phyloP scores from a whole-genome alignment of 1,284 basidiomycete genomes.

The Fomes fomentarius region DNA sequence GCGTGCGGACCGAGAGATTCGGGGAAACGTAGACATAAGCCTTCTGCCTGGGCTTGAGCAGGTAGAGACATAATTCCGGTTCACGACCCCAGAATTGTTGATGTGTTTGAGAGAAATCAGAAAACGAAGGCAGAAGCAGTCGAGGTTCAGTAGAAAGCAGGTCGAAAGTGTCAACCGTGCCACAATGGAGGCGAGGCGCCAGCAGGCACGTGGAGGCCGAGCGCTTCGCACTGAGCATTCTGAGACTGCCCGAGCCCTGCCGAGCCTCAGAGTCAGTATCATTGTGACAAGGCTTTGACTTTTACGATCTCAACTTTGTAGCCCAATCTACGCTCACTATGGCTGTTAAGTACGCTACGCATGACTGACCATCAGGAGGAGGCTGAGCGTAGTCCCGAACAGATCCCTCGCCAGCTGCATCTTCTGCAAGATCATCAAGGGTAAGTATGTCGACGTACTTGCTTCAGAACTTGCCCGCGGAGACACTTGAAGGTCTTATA shows the following conservation, averaged over 20 bases:
- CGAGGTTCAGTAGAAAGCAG: too few relatives aligned
- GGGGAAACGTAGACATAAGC: constrained; percentile 65
- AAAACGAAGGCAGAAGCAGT: neutral
- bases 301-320: too few relatives aligned
- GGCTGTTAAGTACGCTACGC: constrained; percentile 15
- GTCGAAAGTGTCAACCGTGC: too few relatives aligned
- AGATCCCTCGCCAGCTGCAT: constrained; percentile 54
- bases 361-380: too few relatives aligned
- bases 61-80: constrained; percentile 14
- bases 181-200: too few relatives aligned
- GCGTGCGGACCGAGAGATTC: constrained; percentile 60
- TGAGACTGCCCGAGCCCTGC: too few relatives aligned
- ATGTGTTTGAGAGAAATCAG: neutral
- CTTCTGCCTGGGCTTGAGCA: constrained; percentile 30
- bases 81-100: too few relatives aligned
- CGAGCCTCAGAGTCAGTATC: too few relatives aligned
- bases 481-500: too few relatives aligned
- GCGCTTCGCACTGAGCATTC: too few relatives aligned
- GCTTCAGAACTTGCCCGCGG: neutral
- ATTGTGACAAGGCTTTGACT: too few relatives aligned
- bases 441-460: constrained; percentile 38
- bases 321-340: constrained; percentile 2
- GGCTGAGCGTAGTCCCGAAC: neutral
- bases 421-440: constrained; percentile 93
- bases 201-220: too few relatives aligned